Conservation (phyloP, 148 eudicot species). For the Hydrangea macrophylla region DNA sequence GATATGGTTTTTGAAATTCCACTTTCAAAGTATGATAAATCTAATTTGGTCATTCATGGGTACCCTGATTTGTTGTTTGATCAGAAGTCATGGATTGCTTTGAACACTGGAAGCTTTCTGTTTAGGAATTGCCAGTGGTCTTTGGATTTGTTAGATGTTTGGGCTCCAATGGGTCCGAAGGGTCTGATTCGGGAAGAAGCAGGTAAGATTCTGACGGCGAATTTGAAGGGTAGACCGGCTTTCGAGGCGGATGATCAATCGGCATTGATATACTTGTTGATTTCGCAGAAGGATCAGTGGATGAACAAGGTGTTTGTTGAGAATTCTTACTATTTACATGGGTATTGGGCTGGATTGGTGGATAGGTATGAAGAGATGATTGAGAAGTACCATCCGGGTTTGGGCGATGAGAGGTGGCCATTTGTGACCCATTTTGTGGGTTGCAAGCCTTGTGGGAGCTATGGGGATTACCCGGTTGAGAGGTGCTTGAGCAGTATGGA, state of each 20-base stretch:
- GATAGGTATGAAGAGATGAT: slow-evolving; percentile 58
- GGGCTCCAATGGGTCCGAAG: slow-evolving; percentile 86
- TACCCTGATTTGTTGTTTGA: slow-evolving; percentile 61
- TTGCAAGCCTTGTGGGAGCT: slow-evolving; percentile 76
- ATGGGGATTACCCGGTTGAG: slow-evolving; percentile 63
- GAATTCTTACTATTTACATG: slow-evolving; percentile 63
- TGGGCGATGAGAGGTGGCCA: slow-evolving; percentile 70
- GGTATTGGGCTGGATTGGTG: slow-evolving; percentile 66
- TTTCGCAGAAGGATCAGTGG: slow-evolving; percentile 47
- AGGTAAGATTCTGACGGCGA: slow-evolving; percentile 50
- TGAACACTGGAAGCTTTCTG: slow-evolving; percentile 70
- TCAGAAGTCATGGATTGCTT: slow-evolving; percentile 62
- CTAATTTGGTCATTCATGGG: slow-evolving; percentile 67
- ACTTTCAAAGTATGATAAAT: slow-evolving; percentile 34
- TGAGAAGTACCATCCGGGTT: slow-evolving; percentile 52
- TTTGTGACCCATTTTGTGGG: slow-evolving; percentile 81
- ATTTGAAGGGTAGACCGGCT: slow-evolving; percentile 51
- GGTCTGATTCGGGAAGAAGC: slow-evolving; percentile 53
- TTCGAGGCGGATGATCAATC: slow-evolving; percentile 84
- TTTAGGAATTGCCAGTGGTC: slow-evolving; percentile 77
- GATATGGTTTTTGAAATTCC: slow-evolving; percentile 80
- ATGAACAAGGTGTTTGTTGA: slow-evolving; percentile 56
- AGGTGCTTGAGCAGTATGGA: slow-evolving; percentile 69
- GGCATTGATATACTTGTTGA: slow-evolving; percentile 62
- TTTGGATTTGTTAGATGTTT: slow-evolving; percentile 58